Conservation (phyloP, 306 rosid genomes). For the Myrica gale region DNA sequence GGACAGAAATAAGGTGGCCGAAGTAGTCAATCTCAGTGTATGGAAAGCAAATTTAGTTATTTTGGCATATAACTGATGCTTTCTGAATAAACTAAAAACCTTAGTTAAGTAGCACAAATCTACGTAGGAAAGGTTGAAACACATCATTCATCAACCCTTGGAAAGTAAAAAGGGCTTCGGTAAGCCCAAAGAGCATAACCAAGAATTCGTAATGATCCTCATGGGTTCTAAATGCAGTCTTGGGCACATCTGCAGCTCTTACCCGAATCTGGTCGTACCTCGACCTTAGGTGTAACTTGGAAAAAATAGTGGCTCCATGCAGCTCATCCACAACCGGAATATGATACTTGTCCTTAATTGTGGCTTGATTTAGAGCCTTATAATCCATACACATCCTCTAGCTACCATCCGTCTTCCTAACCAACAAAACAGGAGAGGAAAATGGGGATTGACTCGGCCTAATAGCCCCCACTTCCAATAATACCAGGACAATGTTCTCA, state of each 20-base stretch:
- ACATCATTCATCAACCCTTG: neutral
- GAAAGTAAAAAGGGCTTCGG: neutral
- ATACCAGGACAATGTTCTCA: neutral
- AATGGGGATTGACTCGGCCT: neutral
- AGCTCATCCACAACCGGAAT: neutral
- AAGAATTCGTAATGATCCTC: neutral
- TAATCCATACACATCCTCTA: neutral
- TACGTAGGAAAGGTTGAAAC: neutral
- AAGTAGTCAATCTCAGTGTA: neutral
- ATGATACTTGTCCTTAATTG: neutral
- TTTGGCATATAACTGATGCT: neutral
- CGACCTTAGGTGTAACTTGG: neutral
- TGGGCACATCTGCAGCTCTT: neutral
- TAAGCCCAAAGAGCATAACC: neutral
- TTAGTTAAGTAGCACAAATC: too few species aligned
- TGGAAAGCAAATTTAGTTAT: neutral
- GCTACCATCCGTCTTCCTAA: neutral
- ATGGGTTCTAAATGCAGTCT: neutral
- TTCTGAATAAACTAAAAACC: rapidly evolving
- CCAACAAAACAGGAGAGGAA: neutral
- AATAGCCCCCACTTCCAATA: neutral
- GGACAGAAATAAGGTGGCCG: neutral
- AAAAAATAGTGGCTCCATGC: neutral
- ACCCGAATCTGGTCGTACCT: too few species aligned
- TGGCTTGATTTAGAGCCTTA: neutral